These are phyloP conservation scores for Psilocybe sp. DNA, from an alignment of 768 basidiomycete species.

Conservation along the genomic window DNA sequence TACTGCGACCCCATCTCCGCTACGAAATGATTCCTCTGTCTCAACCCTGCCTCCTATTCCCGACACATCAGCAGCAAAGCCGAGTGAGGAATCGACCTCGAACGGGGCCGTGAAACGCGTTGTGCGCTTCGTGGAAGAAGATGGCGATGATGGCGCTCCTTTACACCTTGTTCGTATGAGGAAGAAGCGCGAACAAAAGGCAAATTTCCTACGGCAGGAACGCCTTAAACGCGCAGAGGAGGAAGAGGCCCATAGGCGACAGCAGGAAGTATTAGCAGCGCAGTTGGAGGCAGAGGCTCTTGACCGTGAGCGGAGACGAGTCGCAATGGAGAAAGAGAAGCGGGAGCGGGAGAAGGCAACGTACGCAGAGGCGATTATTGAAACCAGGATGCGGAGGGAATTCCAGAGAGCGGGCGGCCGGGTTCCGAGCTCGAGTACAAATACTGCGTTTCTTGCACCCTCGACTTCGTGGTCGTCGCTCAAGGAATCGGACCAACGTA, in stretches of 20 bases:
- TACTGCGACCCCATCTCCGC: conserved; percentile 46
- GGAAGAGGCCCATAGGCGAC: conserved; percentile 48
- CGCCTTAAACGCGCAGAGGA: conserved; percentile 50
- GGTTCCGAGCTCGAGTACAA: conserved; percentile 24
- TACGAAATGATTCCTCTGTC: conserved; percentile 38
- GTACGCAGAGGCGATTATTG: conserved; percentile 59
- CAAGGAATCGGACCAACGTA: conserved; percentile 37
- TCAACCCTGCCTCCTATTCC: conserved; percentile 6
- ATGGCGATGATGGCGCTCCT: conserved; percentile 68
- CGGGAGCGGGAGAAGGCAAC: conserved; percentile 51
- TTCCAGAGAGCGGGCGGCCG: conserved; percentile 46
- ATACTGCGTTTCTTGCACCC: conserved; percentile 23
- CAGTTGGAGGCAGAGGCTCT: conserved; percentile 38
- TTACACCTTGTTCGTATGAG: conserved; percentile 69
- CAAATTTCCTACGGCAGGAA: conserved; percentile 60
- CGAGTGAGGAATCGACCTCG: not conserved
- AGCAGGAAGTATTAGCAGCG: conserved; percentile 40
- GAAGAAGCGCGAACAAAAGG: conserved; percentile 73
- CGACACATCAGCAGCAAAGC: not conserved
- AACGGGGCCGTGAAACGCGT: conserved; percentile 42
- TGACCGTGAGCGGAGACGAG: conserved; percentile 49
- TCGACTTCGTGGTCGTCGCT: conserved; percentile 38
- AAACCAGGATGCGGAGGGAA: conserved; percentile 61
- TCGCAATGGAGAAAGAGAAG: conserved; percentile 47
- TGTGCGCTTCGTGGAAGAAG: conserved; percentile 64